Evolutionary conservation across 169 alveolate genomes (phyloP).

Genomic region (Cryptosporidium tyzzeri): DNA sequence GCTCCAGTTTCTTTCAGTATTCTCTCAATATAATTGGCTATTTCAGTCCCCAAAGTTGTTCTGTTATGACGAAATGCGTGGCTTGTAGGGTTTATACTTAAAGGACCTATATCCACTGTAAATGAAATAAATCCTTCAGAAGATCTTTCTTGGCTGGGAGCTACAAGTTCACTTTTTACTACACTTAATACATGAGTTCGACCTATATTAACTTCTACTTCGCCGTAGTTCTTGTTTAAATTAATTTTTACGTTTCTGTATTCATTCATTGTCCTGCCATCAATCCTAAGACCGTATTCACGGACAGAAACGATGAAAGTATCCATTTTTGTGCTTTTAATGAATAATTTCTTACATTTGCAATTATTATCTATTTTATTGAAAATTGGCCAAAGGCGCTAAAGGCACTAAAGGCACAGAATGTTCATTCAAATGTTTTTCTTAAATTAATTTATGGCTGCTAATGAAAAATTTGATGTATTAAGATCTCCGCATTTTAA

Average conservation of each 20-base stretch:
- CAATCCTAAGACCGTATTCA: slow-evolving; percentile 63
- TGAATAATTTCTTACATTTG: background rate
- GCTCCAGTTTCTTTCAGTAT: slow-evolving; percentile 64
- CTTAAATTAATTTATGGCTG: background rate
- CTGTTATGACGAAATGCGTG: slow-evolving; percentile 47
- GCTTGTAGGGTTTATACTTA: slow-evolving; percentile 40
- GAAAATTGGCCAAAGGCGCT: background rate
- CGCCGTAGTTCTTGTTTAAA: slow-evolving; percentile 48
- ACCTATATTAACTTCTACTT: slow-evolving; percentile 52
- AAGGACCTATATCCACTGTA: slow-evolving; percentile 59
- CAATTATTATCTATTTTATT: background rate
- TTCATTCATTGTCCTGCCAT: slow-evolving; percentile 72
- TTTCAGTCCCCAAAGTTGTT: slow-evolving; percentile 41
- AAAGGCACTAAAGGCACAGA: background rate
- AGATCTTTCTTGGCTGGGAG: slow-evolving; percentile 50
- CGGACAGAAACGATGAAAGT: slow-evolving; percentile 33
- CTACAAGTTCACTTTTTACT: slow-evolving; percentile 44
- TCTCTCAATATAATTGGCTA: slow-evolving; percentile 68
- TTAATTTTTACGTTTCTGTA: slow-evolving; percentile 43
- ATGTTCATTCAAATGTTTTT: background rate
- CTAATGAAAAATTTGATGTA: background rate
- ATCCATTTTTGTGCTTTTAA: slow-evolving; percentile 1
- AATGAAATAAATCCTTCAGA: slow-evolving; percentile 67
- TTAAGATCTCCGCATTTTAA: background rate
- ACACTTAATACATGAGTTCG: slow-evolving; percentile 58